phyloP scores from a whole-genome alignment of 768 basidiomycete species.

The Boletus tomentosulus region DNA sequence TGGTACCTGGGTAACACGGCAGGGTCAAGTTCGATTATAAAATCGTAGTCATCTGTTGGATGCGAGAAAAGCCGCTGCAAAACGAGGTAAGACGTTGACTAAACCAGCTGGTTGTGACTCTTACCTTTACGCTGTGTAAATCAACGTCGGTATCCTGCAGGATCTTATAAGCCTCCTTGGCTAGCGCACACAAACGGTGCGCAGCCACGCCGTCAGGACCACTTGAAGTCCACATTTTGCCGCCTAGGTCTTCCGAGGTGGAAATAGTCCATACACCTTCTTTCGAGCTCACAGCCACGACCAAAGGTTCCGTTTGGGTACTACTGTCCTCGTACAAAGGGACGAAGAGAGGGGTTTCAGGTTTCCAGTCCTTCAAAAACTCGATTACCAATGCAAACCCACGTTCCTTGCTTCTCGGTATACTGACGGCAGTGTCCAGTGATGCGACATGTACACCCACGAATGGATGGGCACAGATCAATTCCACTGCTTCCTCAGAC shows the following conservation, averaged over 20 bases:
- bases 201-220: conserved; percentile 73
- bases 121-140: conserved; percentile 57
- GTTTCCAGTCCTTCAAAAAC: conserved; percentile 79
- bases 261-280: conserved; percentile 69
- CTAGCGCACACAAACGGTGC: conserved; percentile 64
- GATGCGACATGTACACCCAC: conserved; percentile 40
- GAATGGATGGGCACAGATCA: conserved; percentile 79
- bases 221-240: conserved; percentile 69
- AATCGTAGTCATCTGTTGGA: conserved; percentile 80
- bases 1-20: conserved; percentile 63
- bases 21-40: conserved; percentile 73
- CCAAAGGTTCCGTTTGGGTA: conserved; percentile 4
- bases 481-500: conserved; percentile 74
- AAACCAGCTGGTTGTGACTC: not conserved
- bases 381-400: conserved; percentile 74
- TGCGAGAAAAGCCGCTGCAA: conserved; percentile 79
- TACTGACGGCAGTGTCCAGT: conserved; percentile 38
- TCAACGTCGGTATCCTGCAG: conserved; percentile 52
- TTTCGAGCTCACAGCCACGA: conserved; percentile 30
- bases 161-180: conserved; percentile 66
- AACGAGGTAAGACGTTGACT: not conserved
- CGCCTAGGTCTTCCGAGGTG: conserved; percentile 73
- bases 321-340: conserved; percentile 52
- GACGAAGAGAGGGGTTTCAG: conserved; percentile 70
- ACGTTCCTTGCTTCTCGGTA: conserved; percentile 73